Evolutionary conservation across 1,284 basidiomycete species (phyloP), one percentile per base, ranked within the genome.

Genomic region (Cutaneotrichosporon dermatis): DNA sequence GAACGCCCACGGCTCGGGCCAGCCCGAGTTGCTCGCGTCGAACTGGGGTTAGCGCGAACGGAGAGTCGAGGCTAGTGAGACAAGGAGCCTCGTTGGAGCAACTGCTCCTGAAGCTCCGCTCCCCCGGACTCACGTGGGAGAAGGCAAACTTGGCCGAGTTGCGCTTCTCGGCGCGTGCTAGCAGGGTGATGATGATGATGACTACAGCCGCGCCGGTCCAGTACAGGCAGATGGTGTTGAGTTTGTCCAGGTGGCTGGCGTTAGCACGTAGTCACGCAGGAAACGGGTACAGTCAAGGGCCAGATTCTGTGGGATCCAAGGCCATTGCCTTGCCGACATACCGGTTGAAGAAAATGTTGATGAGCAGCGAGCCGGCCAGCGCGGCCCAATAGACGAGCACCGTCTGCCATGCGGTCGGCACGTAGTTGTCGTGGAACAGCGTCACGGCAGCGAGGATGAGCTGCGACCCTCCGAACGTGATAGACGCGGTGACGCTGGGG

Each of bases 381-480:
- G 76, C 69, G 0, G 70, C 78, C 79, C 79, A 81, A 65, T 79
- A 81, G 10, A 74, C 73, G 16, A 80, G 64, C 34, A 79, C 68
- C 0, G 76, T 78, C 61, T 79, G 78, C 78, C 78, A 79, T 1
- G 74, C 65, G 2, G 76, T 78, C 1, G 76, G 76, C 2, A 76
- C 76, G 55, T 76, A 79, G 52, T 73, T 70, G 10, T 75, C 74
- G 58, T 76, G 70, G 69, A 65, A 81, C 16, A 80, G 70, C 41
- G 78, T 79, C 37, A 80, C 76, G 11, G 77, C 79, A 6, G 79
- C 79, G 45, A 81, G 71, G 55, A 81, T 79, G 10, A 81, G 71
- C 62, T 81, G 80, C n/a, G 77, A 72, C 7, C 79, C 79, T 3
- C 80, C 80, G 60, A 81, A 81, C 49, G 77, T 79, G 72, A 82